These are phyloP conservation scores for Wakefieldia striispora DNA, from an alignment of 768 basidiomycete species.

Conservation along the genomic window DNA sequence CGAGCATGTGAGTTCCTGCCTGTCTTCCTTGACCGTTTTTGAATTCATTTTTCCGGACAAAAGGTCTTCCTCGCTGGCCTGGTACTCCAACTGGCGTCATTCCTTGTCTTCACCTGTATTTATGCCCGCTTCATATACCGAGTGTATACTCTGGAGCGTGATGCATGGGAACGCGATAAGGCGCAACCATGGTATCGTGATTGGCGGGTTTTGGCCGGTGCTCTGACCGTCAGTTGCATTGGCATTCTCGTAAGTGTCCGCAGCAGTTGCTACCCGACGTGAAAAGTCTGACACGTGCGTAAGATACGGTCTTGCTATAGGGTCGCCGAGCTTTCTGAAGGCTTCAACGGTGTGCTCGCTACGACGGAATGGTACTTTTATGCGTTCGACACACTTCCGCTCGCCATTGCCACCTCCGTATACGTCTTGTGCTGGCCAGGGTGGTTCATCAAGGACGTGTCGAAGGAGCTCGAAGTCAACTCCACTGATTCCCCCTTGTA, in stretches of 20 bases:
- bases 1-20: conserved; percentile 33
- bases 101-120: conserved; percentile 46
- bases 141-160: conserved; percentile 34
- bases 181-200: conserved; percentile 47
- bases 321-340: conserved; percentile 59
- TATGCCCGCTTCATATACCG: conserved; percentile 49
- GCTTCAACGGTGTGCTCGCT: conserved; percentile 56
- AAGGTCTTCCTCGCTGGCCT: conserved; percentile 62
- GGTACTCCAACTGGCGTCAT: conserved; percentile 52
- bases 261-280: background rate
- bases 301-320: conserved; percentile 67
- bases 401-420: conserved; percentile 55
- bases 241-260: conserved; percentile 55
- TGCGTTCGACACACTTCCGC: conserved; percentile 62
- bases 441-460: conserved; percentile 38
- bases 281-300: background rate
- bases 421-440: conserved; percentile 69
- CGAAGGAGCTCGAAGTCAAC: conserved; percentile 3
- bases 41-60: conserved; percentile 36
- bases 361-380: conserved; percentile 65
- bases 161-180: conserved; percentile 40
- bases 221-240: conserved; percentile 52
- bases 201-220: conserved; percentile 56
- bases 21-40: background rate
- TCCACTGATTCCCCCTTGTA: background rate